phyloP scores from a whole-genome alignment of 2,329 filamentous ascomycete genomes.

The Pyricularia grisea region DNA sequence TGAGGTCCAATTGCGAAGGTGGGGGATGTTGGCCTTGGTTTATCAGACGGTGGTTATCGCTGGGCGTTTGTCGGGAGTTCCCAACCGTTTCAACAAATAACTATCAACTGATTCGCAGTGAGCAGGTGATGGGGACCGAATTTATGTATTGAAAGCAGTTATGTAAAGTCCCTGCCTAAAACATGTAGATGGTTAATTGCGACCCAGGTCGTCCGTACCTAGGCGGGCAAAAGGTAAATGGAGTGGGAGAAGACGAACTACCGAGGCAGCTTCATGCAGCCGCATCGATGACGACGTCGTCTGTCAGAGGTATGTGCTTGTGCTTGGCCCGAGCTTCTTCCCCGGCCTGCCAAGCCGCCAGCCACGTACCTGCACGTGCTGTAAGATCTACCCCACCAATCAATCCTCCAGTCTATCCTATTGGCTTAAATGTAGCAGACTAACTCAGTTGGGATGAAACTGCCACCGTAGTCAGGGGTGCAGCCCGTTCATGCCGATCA shows the following conservation, averaged over 20 bases:
- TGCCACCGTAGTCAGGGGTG: not conserved
- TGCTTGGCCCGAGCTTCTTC: not conserved
- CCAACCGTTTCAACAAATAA: not conserved
- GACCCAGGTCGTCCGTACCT: not conserved
- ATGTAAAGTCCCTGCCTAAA: not conserved
- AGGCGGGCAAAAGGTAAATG: not conserved
- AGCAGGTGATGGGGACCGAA: not conserved
- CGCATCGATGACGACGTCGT: not conserved
- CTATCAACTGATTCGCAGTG: not conserved
- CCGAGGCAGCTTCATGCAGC: not conserved
- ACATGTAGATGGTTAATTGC: too few relatives aligned
- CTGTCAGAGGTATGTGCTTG: not conserved
- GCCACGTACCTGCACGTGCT: not conserved
- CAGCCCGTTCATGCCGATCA: too few relatives aligned
- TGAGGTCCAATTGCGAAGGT: not conserved
- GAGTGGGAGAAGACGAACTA: not conserved
- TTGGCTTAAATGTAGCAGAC: not conserved
- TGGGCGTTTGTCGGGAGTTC: not conserved
- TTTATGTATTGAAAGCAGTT: not conserved
- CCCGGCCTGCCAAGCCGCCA: not conserved
- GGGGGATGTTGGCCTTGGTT: not conserved
- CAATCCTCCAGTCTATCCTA: not conserved
- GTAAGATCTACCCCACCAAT: not conserved
- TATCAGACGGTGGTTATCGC: not conserved
- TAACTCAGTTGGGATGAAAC: not conserved